Conservation (phyloP, 2,329 filamentous ascomycete genomes). For the Amphichorda felina region DNA sequence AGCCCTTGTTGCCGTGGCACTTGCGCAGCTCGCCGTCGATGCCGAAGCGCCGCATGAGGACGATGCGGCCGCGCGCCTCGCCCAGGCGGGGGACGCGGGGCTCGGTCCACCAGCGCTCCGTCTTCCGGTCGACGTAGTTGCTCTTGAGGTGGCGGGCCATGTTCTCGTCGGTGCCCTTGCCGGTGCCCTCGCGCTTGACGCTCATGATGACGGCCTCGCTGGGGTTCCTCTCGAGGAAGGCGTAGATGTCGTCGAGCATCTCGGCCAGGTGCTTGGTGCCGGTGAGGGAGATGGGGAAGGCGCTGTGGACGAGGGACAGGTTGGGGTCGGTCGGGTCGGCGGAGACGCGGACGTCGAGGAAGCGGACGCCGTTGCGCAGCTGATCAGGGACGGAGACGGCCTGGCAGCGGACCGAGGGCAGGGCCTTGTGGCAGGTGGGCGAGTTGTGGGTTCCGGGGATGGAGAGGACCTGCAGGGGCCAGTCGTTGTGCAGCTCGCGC, state of each 20-base stretch:
- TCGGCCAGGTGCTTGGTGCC: conserved; percentile 69
- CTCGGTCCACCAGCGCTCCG: conserved; percentile 64
- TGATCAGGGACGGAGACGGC: conserved; percentile 66
- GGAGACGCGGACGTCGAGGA: conserved; percentile 78
- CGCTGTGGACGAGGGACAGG: conserved; percentile 77
- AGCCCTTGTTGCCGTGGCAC: conserved; percentile 38
- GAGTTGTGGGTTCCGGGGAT: conserved; percentile 96
- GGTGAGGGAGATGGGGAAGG: conserved; percentile 77
- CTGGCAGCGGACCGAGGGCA: conserved; percentile 91
- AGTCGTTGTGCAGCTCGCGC: conserved; percentile 57
- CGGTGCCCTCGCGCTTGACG: conserved; percentile 83
- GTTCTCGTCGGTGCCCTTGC: conserved; percentile 66
- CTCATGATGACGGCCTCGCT: conserved; percentile 77
- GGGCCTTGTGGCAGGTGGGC: conserved; percentile 69
- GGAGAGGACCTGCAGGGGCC: conserved; percentile 66
- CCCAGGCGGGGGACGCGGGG: conserved; percentile 67
- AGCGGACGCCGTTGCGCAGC: conserved; percentile 81
- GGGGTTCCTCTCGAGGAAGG: conserved; percentile 67
- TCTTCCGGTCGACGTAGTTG: conserved; percentile 51
- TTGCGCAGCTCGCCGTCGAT: conserved; percentile 43
- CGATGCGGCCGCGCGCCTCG: conserved; percentile 68
- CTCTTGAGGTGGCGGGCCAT: conserved; percentile 61
- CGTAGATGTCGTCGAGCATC: conserved; percentile 57
- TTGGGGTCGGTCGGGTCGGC: conserved; percentile 43
- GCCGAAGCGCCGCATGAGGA: conserved; percentile 72